Evolutionary conservation across 1,139 yeast species (phyloP).

Genomic region (Blastobotrys arbuscula): DNA sequence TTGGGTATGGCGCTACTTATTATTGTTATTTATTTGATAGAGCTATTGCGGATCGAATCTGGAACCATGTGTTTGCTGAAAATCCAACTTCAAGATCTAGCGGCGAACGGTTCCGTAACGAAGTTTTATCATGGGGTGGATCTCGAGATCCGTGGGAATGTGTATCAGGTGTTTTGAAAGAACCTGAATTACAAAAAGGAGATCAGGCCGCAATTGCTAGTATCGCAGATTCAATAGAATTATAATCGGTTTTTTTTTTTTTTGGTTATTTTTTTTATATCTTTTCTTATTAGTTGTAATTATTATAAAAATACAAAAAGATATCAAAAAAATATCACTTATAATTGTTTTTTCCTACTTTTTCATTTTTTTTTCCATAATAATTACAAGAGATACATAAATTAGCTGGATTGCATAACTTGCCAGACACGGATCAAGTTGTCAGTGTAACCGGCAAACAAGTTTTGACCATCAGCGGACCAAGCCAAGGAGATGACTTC

Average conservation of each 20-base stretch:
- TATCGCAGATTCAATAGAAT: constrained; percentile 39
- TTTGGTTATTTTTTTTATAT: background rate
- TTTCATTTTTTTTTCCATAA: background rate
- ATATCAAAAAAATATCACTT: no score
- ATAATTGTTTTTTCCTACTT: background rate
- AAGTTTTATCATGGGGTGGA: constrained; percentile 90
- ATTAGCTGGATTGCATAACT: constrained; percentile 85
- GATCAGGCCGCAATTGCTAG: constrained; percentile 69
- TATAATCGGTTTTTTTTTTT: background rate
- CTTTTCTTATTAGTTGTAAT: no score
- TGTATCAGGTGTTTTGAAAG: constrained; percentile 69
- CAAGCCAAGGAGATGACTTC: constrained; percentile 97
- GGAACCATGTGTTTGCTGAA: constrained; percentile 61
- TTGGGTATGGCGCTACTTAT: constrained; percentile 91
- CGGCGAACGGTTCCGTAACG: constrained; percentile 67
- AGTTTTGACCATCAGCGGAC: constrained; percentile 99
- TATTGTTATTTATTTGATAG: constrained; percentile 89
- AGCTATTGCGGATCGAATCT: constrained; percentile 83
- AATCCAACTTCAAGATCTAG: constrained; percentile 63
- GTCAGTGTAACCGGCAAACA: constrained; percentile 99
- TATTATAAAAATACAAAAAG: background rate
- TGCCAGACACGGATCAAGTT: constrained; percentile 99
- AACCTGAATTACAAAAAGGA: constrained; percentile 55
- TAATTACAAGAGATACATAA: no score
- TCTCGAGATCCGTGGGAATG: constrained; percentile 86